Evolutionary conservation across 768 basidiomycete genomes (phyloP), one percentile per base, ranked within the genome.

Genomic region (Dioszegia aurantiaca): DNA sequence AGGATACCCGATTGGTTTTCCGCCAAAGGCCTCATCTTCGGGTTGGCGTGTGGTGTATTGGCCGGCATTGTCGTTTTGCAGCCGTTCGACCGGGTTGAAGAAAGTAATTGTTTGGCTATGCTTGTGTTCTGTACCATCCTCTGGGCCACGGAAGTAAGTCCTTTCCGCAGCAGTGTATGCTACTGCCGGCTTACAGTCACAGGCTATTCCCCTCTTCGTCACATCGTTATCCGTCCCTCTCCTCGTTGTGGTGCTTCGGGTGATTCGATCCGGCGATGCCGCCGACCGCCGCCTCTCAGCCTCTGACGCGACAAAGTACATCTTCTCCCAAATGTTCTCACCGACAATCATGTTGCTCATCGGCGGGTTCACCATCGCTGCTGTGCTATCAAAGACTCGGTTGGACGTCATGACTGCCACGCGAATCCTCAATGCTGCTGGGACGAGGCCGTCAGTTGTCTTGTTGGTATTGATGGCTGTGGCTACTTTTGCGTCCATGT

Each of bases 321-420:
- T 97, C 56, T 98, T 98, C 76, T 89, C 90, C 0, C 82, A 85
- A 47, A 98, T 98, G 91, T 97, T 99, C 78, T 89, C 89, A 0
- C 90, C 92, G 0, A 99, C 93, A 0, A 95, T 99, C 77, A 94
- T 97, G 90, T 87, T 99, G 33, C 86, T 98, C 48, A 90, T 94
- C 64, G 92, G 92, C 10, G 94, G 95, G 28, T 94, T 98, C 81
- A 98, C 94, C 9, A 94, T 98, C 62, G 91, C 95, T 0, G 91
- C 93, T 10, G 95, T 93, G 0, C 79, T 99, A 23, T 89, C 87
- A 79, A 98, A 97, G 80, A 93, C 93, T 4, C 88, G 88, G 62
- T 90, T 98, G 60, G 95, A 98, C 78, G 78, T 79, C 64, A 84
- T 97, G 56, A 75, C 97, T 46, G 92, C 98, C 61, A 93, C 92